Percentiles rank a stretch among this genome's conserved stretches.
phyloP scores from a whole-genome alignment of 2,329 filamentous ascomycete genomes.

The Lasiodiplodia hormozganensis region DNA sequence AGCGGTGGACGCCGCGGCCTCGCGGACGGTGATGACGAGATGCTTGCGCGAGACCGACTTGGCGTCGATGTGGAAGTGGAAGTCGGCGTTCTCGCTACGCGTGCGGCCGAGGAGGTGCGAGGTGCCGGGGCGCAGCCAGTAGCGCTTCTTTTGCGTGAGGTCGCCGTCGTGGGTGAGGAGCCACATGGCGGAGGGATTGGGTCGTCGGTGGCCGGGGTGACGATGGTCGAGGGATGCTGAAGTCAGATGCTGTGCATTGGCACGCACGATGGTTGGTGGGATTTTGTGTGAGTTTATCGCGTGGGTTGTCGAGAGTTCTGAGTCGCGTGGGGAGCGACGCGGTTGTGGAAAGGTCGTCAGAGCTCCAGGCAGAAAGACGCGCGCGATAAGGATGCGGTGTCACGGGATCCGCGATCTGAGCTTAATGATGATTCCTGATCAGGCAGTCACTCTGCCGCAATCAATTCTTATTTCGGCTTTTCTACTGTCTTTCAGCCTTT shows the following conservation, averaged over 20 bases:
- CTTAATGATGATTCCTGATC: constrained; percentile 16
- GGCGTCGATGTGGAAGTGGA: constrained; percentile 66
- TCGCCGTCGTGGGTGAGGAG: constrained; percentile 62
- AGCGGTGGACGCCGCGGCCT: constrained; percentile 58
- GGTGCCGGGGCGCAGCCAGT: constrained; percentile 88
- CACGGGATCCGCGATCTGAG: not conserved
- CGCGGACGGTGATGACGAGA: constrained; percentile 75
- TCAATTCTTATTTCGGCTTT: not conserved
- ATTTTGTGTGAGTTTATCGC: not conserved
- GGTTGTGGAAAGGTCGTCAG: not conserved
- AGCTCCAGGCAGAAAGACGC: constrained; percentile 22
- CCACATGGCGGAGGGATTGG: constrained; percentile 52
- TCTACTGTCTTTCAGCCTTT: not conserved
- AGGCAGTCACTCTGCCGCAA: not conserved
- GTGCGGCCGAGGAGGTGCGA: constrained; percentile 86
- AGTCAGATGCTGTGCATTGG: not conserved
- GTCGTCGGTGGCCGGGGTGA: not conserved
- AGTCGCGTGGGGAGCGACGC: not conserved
- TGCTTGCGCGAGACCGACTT: constrained; percentile 90
- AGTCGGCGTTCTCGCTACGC: constrained; percentile 43
- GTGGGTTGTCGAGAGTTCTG: not conserved
- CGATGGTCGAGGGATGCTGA: not conserved
- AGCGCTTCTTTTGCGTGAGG: constrained; percentile 67
- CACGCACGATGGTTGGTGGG: not conserved
- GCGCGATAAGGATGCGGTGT: constrained; percentile 16